Evolutionary conservation across 2,329 filamentous ascomycete genomes (phyloP).

Genomic region (Endothia cerciana): DNA sequence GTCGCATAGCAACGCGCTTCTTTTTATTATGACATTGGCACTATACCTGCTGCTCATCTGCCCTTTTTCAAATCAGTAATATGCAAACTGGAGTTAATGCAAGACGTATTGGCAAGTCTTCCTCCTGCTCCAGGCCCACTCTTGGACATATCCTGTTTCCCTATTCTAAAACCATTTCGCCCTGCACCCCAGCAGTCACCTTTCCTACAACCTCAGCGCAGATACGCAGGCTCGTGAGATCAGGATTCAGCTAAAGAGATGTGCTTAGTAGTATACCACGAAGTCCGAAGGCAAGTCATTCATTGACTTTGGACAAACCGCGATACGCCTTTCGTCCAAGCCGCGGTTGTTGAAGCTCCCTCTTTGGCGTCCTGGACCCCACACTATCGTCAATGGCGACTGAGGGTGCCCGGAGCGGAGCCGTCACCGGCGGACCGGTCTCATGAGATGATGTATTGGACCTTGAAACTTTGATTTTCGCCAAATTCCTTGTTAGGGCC

Average conservation of each 20-base stretch:
- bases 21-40: neutral
- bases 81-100: conserved; percentile 7
- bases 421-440: neutral
- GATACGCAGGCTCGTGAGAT: neutral
- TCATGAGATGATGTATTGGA: neutral
- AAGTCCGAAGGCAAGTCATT: conserved; percentile 7
- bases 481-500: neutral
- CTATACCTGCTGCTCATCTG: neutral
- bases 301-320: neutral
- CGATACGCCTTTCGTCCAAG: neutral
- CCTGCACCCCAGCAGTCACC: conserved; percentile 4
- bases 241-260: conserved; percentile 3
- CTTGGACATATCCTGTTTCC: conserved; percentile 11
- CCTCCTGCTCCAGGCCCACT: conserved; percentile 2
- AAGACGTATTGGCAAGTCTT: neutral
- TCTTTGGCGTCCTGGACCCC: neutral
- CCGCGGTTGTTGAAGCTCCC: neutral
- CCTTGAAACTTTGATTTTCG: neutral
- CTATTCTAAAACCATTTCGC: conserved; percentile 7
- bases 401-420: neutral
- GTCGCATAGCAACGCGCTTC: neutral
- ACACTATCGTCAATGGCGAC: neutral
- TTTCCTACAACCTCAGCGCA: conserved; percentile 17
- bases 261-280: neutral
- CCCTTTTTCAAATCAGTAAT: conserved; percentile 7